Conservation (phyloP, 495 filamentous ascomycete genomes). For the Xylaria curta region DNA sequence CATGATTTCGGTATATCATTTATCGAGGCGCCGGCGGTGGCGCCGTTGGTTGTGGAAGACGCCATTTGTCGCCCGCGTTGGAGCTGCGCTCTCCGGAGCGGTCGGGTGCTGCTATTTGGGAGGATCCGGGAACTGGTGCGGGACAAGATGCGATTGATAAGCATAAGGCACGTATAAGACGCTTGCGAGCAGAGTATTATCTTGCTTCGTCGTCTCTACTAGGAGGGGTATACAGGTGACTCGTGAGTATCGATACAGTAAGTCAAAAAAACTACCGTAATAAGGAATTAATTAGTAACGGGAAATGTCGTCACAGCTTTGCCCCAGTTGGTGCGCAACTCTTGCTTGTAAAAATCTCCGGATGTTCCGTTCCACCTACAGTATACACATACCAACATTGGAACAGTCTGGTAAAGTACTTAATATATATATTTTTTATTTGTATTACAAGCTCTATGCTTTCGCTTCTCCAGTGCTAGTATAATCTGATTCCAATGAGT, state of each 20-base stretch:
- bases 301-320: constrained; percentile 23
- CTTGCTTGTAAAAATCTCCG: not conserved
- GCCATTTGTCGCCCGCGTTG: constrained; percentile 33
- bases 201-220: not conserved
- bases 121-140: constrained; percentile 13
- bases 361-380: not conserved
- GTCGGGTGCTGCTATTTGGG: constrained; percentile 3
- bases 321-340: constrained; percentile 1
- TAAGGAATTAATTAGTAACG: not conserved
- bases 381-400: not conserved
- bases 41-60: constrained; percentile 37
- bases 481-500: not conserved
- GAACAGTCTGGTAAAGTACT: not conserved
- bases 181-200: constrained; percentile 2
- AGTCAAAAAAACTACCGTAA: not conserved
- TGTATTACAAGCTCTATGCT: not conserved
- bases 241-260: not conserved
- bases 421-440: not conserved
- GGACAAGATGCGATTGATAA: constrained; percentile 1
- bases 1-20: constrained; percentile 83
- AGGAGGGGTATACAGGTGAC: not conserved
- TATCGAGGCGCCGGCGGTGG: constrained; percentile 54
- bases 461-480: not conserved
- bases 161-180: constrained; percentile 12
- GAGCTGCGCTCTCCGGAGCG: constrained; percentile 27